Conservation (phyloP, 192 early-diverging fungal genomes). For the Neocallimastix lanati region DNA sequence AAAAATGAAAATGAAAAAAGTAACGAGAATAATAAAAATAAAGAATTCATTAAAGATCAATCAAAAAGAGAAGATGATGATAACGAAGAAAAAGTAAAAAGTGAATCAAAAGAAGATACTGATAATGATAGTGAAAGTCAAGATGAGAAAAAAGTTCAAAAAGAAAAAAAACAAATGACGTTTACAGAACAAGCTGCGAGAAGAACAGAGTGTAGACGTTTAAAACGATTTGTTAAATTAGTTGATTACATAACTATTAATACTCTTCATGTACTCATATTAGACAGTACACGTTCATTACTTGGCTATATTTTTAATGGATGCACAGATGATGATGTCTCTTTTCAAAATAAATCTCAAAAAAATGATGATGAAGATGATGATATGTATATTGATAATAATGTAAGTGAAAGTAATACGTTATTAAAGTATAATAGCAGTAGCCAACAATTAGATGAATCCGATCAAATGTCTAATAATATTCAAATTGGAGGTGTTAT, state of each 20-base stretch:
- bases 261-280: slow-evolving; percentile 24
- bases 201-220: slow-evolving; percentile 22
- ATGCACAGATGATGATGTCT: slow-evolving; percentile 29
- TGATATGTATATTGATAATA: slow-evolving; percentile 4
- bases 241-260: slow-evolving; percentile 33
- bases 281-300: slow-evolving; percentile 21
- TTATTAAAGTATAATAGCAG: background rate
- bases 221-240: slow-evolving; percentile 37
- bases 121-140: background rate
- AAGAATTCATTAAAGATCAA: no score
- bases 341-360: background rate
- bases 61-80: no score
- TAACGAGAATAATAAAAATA: background rate
- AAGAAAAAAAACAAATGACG: slow-evolving; percentile 7
- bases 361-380: slow-evolving; percentile 7
- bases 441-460: background rate
- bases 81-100: slow-evolving; percentile 1
- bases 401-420: background rate
- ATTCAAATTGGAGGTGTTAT: background rate
- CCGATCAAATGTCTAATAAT: background rate
- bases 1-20: slow-evolving; percentile 1
- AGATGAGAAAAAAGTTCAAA: background rate
- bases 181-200: slow-evolving; percentile 42
- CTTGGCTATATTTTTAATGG: slow-evolving; percentile 19
- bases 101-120: background rate